phyloP scores from a whole-genome alignment of 2,329 filamentous ascomycete genomes.

The Nannizziopsis arthrosporioides region DNA sequence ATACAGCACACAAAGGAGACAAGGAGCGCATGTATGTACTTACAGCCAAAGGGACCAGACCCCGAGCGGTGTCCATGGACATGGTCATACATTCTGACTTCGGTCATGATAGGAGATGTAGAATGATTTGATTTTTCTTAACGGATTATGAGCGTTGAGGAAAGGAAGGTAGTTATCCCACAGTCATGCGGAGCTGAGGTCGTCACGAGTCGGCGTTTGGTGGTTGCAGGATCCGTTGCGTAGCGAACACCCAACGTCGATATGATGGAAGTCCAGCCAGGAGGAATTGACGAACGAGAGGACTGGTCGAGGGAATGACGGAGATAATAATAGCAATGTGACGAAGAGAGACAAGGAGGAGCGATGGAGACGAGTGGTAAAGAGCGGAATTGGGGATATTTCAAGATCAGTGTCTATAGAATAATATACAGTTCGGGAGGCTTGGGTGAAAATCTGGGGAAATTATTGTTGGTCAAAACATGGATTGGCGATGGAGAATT shows the following conservation, averaged over 20 bases:
- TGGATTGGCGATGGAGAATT: constrained; percentile 6
- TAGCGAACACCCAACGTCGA: not conserved
- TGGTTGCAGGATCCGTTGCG: not conserved
- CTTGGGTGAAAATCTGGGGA: constrained; percentile 8
- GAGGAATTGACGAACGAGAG: not conserved
- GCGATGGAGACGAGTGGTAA: no score
- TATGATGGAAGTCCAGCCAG: not conserved
- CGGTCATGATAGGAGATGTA: constrained; percentile 19
- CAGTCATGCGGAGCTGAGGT: constrained; percentile 1
- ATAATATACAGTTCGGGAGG: no score
- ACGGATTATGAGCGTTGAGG: no score
- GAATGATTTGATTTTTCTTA: no score
- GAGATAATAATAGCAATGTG: not conserved
- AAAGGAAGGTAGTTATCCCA: not conserved
- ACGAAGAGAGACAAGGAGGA: not conserved
- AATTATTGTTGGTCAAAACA: constrained; percentile 11
- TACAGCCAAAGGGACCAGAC: constrained; percentile 57
- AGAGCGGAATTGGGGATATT: no score
- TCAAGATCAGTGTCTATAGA: no score
- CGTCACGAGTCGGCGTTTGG: not conserved
- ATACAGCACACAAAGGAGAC: not conserved
- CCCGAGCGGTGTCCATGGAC: constrained; percentile 35
- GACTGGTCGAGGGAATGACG: not conserved
- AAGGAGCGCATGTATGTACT: not conserved
- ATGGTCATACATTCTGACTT: constrained; percentile 24